A percentile compares a stretch with the other conserved stretches of the same genome.
Conservation (phyloP, 345 rosid genomes). For the Rhizophora apiculata region DNA sequence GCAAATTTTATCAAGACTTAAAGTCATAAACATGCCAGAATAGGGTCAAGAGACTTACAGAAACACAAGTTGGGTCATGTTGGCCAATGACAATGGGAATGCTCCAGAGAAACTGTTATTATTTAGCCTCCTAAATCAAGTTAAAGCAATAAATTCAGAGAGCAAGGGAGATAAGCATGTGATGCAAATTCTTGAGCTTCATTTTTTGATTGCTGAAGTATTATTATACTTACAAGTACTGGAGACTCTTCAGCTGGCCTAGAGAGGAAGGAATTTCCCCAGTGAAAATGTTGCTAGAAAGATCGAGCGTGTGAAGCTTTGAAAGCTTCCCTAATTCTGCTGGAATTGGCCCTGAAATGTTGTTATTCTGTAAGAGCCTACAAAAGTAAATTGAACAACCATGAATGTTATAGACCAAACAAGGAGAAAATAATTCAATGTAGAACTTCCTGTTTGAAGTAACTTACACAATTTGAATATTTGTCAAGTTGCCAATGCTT, state of each 20-base stretch:
- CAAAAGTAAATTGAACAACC: slow-evolving; percentile 11
- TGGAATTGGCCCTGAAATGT: slow-evolving; percentile 82
- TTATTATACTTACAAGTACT: slow-evolving; percentile 64
- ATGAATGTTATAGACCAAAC: background rate
- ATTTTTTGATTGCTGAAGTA: too few species aligned
- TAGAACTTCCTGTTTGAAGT: background rate
- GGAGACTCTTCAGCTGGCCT: slow-evolving; percentile 60
- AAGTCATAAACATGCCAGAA: slow-evolving; percentile 1
- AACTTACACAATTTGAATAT: slow-evolving; percentile 78
- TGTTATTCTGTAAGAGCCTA: slow-evolving; percentile 79
- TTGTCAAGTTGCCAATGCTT: slow-evolving; percentile 81
- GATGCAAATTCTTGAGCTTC: background rate
- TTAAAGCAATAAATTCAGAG: background rate
- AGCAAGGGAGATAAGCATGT: background rate
- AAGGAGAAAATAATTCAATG: background rate
- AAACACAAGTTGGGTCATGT: slow-evolving; percentile 82
- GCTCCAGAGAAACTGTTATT: slow-evolving; percentile 80
- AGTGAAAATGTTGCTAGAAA: slow-evolving; percentile 70
- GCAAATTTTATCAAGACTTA: background rate
- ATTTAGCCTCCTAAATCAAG: slow-evolving; percentile 70
- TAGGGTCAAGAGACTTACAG: slow-evolving; percentile 51
- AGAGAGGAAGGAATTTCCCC: slow-evolving; percentile 68
- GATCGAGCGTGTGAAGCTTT: slow-evolving; percentile 85
- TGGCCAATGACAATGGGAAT: slow-evolving; percentile 48
- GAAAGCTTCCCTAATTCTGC: slow-evolving; percentile 66